A percentile compares a stretch with the other conserved stretches of the same genome.
These are phyloP conservation scores for Leccinum pseudoinsigne DNA, from an alignment of 1,284 basidiomycete species.

Conservation along the genomic window DNA sequence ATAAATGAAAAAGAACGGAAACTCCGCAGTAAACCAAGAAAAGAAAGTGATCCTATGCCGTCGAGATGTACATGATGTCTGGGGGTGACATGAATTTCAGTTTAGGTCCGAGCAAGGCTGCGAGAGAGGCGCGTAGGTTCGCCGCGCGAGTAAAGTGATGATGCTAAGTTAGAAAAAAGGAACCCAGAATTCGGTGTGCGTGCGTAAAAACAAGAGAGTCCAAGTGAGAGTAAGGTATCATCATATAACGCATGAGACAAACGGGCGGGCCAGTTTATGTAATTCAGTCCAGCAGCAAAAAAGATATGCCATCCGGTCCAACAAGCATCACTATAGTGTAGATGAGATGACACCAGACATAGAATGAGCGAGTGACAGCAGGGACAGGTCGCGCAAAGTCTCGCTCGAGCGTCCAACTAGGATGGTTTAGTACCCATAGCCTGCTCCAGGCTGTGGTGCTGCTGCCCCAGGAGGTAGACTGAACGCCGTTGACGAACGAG, in stretches of 20 bases:
- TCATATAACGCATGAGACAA: constrained; percentile 9
- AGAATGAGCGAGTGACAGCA: not conserved
- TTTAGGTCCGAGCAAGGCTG: not conserved
- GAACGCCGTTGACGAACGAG: constrained; percentile 53
- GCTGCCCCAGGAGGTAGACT: constrained; percentile 75
- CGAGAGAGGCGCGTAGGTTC: not conserved
- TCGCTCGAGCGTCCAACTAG: constrained; percentile 9
- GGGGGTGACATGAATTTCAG: not conserved
- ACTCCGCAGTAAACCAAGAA: not conserved
- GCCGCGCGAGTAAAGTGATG: not conserved
- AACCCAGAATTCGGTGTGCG: not conserved
- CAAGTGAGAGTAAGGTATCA: constrained; percentile 9
- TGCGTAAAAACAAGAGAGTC: not conserved
- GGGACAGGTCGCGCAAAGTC: not conserved
- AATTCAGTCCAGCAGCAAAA: constrained; percentile 7
- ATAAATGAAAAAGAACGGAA: not conserved
- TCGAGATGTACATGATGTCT: not conserved
- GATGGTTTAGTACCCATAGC: constrained; percentile 21
- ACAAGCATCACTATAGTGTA: constrained; percentile 13
- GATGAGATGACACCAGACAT: constrained; percentile 8
- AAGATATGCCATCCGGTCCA: constrained; percentile 12
- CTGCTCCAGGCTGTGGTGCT: constrained; percentile 50
- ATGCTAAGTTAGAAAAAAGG: not conserved
- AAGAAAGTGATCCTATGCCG: not conserved
- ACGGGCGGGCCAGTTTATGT: not conserved